Evolutionary conservation across 1,139 yeast genomes (phyloP).

Genomic region (Keqinozyma sinolaborantium): DNA sequence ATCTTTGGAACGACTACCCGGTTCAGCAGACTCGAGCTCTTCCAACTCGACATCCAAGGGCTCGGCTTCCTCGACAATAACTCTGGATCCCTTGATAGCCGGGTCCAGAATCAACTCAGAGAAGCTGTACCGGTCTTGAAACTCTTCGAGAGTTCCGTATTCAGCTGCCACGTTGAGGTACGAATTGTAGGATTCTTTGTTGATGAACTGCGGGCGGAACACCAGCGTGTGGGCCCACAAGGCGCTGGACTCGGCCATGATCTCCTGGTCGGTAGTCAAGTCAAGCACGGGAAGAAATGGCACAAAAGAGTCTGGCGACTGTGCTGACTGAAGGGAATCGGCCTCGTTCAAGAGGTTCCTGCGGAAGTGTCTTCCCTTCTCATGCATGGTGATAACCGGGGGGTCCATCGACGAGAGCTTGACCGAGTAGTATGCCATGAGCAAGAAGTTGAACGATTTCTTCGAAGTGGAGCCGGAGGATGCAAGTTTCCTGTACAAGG

Average conservation of each 20-base stretch:
- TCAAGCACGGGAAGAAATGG: conserved; percentile 67
- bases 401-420: conserved; percentile 12
- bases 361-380: conserved; percentile 46
- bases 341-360: conserved; percentile 35
- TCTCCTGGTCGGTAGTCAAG: conserved; percentile 35
- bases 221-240: conserved; percentile 57
- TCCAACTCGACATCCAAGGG: conserved; percentile 7
- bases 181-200: conserved; percentile 40
- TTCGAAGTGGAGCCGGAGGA: conserved; percentile 33
- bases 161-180: conserved; percentile 54
- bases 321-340: conserved; percentile 9
- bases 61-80: conserved; percentile 7
- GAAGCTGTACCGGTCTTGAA: conserved; percentile 41
- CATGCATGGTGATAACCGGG: conserved; percentile 41
- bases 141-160: conserved; percentile 45
- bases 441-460: conserved; percentile 49
- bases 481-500: conserved; percentile 58
- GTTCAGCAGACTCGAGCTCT: conserved; percentile 4
- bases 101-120: conserved; percentile 18
- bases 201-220: conserved; percentile 40
- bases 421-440: conserved; percentile 54
- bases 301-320: conserved; percentile 29
- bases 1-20: background rate
- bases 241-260: conserved; percentile 77
- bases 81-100: conserved; percentile 9